A percentile compares a stretch with the other conserved stretches of the same genome.
These are phyloP conservation scores for Verbena officinalis DNA, from an alignment of 257 asterid genomes.

Conservation along the genomic window DNA sequence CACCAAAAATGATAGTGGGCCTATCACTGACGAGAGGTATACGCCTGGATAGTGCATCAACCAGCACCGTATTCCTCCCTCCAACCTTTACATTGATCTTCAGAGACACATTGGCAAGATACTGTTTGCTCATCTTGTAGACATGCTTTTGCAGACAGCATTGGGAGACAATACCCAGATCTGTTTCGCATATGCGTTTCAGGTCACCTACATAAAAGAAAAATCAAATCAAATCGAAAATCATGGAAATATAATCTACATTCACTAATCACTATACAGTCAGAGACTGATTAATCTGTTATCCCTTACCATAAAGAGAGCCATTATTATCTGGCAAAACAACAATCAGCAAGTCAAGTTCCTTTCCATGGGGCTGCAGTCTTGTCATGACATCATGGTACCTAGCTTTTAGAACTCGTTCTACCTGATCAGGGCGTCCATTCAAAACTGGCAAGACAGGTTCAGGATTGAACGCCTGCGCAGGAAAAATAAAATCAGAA, in stretches of 20 bases:
- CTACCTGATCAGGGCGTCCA: conserved; percentile 89
- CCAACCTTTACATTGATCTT: conserved; percentile 97
- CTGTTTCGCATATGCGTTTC: conserved; percentile 93
- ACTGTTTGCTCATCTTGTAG: conserved; percentile 75
- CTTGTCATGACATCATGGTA: conserved; percentile 69
- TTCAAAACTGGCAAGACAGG: conserved; percentile 70
- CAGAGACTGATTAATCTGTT: background rate
- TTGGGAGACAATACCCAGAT: conserved; percentile 95
- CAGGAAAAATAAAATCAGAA: conserved; percentile 26
- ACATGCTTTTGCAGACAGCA: conserved; percentile 95
- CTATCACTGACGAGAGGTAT: conserved; percentile 91
- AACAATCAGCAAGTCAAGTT: conserved; percentile 86
- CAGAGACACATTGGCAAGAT: conserved; percentile 88
- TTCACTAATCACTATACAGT: background rate
- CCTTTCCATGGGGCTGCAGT: conserved; percentile 61
- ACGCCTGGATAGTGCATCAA: conserved; percentile 84
- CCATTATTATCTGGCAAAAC: conserved; percentile 95
- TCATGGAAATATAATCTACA: background rate
- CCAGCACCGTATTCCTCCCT: conserved; percentile 90
- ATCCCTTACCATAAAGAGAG: conserved; percentile 78
- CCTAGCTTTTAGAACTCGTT: conserved; percentile 72
- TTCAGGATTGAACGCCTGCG: conserved; percentile 70
- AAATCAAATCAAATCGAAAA: background rate
- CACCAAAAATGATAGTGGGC: conserved; percentile 96
- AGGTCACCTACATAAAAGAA: conserved; percentile 61